These are phyloP conservation scores for Penicillium bialowiezense DNA, from an alignment of 495 filamentous ascomycete species.

Conservation along the genomic window DNA sequence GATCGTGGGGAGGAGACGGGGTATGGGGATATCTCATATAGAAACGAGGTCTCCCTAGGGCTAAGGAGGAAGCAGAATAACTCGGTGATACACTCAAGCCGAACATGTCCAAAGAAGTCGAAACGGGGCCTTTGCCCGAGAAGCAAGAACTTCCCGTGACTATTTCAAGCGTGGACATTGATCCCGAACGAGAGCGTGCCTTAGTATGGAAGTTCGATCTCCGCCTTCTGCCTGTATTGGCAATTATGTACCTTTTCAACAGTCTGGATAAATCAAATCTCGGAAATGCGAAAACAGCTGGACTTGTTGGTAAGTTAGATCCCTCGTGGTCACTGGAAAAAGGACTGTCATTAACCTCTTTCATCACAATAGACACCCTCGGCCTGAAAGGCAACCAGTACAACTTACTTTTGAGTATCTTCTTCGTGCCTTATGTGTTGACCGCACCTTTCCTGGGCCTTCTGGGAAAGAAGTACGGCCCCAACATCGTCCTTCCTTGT, in stretches of 20 bases:
- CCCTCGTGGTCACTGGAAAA: too few relatives aligned
- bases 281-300: slow-evolving; percentile 68
- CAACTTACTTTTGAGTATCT: slow-evolving; percentile 65
- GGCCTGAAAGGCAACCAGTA: slow-evolving; percentile 58
- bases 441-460: slow-evolving; percentile 62
- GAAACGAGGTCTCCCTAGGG: neutral
- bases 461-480: slow-evolving; percentile 63
- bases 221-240: slow-evolving; percentile 59
- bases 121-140: neutral
- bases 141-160: slow-evolving; percentile 1
- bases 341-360: neutral
- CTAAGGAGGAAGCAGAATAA: neutral
- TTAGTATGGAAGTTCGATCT: slow-evolving; percentile 54
- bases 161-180: slow-evolving; percentile 10
- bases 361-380: slow-evolving; percentile 26
- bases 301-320: slow-evolving; percentile 42
- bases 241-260: slow-evolving; percentile 66
- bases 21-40: neutral
- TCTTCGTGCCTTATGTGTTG: slow-evolving; percentile 71
- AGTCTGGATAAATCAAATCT: slow-evolving; percentile 65
- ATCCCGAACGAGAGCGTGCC: slow-evolving; percentile 23
- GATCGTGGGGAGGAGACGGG: neutral
- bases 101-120: neutral
- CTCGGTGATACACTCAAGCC: neutral
- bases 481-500: slow-evolving; percentile 55